Conservation (phyloP, 2,329 filamentous ascomycete genomes). For the Penicillium corylophilum region DNA sequence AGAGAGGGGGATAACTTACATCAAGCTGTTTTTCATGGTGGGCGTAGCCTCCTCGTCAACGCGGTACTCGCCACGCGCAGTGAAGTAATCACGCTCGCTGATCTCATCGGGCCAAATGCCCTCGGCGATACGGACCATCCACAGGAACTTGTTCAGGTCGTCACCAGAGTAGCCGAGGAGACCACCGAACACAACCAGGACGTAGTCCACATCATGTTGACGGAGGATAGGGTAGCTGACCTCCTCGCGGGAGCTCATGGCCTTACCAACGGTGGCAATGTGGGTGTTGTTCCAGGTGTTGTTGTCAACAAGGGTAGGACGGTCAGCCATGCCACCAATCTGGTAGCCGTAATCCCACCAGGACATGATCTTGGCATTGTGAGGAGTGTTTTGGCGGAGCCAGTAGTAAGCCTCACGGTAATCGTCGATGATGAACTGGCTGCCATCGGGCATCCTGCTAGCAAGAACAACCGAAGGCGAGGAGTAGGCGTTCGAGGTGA, state of each 20-base stretch:
- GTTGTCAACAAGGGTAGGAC: slow-evolving; percentile 96
- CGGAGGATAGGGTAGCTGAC: slow-evolving; percentile 98
- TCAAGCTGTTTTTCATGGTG: slow-evolving; percentile 98
- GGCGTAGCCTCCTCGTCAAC: slow-evolving; percentile 92
- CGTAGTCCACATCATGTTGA: slow-evolving; percentile 97
- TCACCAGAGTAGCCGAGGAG: slow-evolving; percentile 96
- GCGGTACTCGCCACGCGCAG: slow-evolving; percentile 85
- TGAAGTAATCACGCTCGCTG: slow-evolving; percentile 96
- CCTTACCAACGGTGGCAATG: slow-evolving; percentile 97
- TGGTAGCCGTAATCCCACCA: slow-evolving; percentile 99
- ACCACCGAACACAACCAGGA: slow-evolving; percentile 95
- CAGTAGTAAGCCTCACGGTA: slow-evolving; percentile 99
- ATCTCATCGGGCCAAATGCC: slow-evolving; percentile 99
- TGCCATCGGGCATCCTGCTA: slow-evolving; percentile 87
- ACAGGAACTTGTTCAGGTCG: slow-evolving; percentile 99
- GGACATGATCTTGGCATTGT: slow-evolving; percentile 97
- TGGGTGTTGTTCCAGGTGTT: slow-evolving; percentile 99
- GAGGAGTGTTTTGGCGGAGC: slow-evolving; percentile 93
- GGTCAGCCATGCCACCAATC: slow-evolving; percentile 98
- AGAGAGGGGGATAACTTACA: slow-evolving; percentile 61
- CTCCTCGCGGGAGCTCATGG: slow-evolving; percentile 96
- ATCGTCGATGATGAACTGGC: slow-evolving; percentile 97
- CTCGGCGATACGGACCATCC: slow-evolving; percentile 99
- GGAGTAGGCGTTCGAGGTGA: slow-evolving; percentile 97
- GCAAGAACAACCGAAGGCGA: slow-evolving; percentile 96